Evolutionary conservation across 805 yeast species (phyloP), one percentile per base, ranked within the genome.

Genomic region (Schizosaccharomyces cryophilus): DNA sequence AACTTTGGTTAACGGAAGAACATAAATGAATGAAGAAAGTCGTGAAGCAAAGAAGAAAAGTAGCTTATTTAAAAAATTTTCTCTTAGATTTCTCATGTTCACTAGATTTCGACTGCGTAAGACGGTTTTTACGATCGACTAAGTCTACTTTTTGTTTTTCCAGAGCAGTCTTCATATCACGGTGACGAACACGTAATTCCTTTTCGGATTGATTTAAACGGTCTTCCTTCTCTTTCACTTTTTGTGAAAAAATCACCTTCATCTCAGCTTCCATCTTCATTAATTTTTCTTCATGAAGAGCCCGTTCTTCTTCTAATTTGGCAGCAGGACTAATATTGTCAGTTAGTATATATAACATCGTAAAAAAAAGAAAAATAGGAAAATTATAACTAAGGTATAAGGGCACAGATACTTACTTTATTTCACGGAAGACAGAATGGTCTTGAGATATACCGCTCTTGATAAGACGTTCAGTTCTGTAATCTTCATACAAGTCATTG

Each of bases 181-280:
- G 87, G 73, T 93, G 98, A 72, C 94, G 84, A 51, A 93, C 80
- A 71, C 90, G 90, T 69, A 93, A 79, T 73, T 93, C 99, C 62
- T 95, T 93, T 75, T 93, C 98, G 58, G 95, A 87, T 74, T 87
- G 86, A 75, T 89, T 95, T 70, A 93, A 80, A 75, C 90, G 90
- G 79, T 88, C 87, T 73, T 93, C 99, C 81, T 93, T 94, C 74
- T 89, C 96, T 63, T 84, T 76, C 40, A 93, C 98, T 76, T 93
- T 93, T 69, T 86, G 93, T 74, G 89, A 95, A 81, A 93, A 93
- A 62, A 93, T 95, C 31, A 83, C 78, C 75, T 90, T 89, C 96
- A 93, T 88, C 74, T 93, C 97, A 51, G 87, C 80, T 75, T 93
- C 97, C 84, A 93, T 80, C 76, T 87, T 87, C 62, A 89, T 84